Percentiles rank a stretch among this genome's conserved stretches.
These are phyloP conservation scores for Gossypium davidsonii DNA, from an alignment of 441 rosid species.

Conservation along the genomic window DNA sequence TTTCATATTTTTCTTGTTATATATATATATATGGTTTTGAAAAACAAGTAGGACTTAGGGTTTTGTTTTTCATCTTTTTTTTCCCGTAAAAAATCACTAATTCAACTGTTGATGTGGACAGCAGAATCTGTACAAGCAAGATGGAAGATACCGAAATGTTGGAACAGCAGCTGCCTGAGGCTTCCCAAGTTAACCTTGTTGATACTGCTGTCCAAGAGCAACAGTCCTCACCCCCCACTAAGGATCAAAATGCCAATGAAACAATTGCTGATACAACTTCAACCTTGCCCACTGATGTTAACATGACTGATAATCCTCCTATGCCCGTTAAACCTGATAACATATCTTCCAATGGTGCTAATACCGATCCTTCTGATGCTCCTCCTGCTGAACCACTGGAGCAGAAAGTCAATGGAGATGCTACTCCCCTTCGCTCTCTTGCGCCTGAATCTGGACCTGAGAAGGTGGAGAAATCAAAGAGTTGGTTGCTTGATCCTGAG, in stretches of 20 bases:
- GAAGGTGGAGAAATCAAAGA: constrained; percentile 43
- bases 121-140: constrained; percentile 12
- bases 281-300: constrained; percentile 39
- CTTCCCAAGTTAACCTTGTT: constrained; percentile 22
- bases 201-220: constrained; percentile 29
- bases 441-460: constrained; percentile 23
- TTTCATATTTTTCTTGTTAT: background rate
- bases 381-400: constrained; percentile 18
- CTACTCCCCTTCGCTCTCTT: constrained; percentile 17
- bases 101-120: background rate
- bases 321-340: constrained; percentile 20
- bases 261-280: constrained; percentile 28
- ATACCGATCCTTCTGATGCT: constrained; percentile 12
- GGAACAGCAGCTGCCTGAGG: constrained; percentile 30
- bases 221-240: constrained; percentile 17
- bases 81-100: background rate
- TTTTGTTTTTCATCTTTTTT: background rate
- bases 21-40: background rate
- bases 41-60: constrained; percentile 13
- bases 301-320: constrained; percentile 29
- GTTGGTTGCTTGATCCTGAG: constrained; percentile 64
- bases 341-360: constrained; percentile 14
- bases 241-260: constrained; percentile 23
- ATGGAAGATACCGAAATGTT: constrained; percentile 60
- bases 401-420: constrained; percentile 21